phyloP scores from a whole-genome alignment of 2,329 filamentous ascomycete species.

The Colletotrichum camelliae region DNA sequence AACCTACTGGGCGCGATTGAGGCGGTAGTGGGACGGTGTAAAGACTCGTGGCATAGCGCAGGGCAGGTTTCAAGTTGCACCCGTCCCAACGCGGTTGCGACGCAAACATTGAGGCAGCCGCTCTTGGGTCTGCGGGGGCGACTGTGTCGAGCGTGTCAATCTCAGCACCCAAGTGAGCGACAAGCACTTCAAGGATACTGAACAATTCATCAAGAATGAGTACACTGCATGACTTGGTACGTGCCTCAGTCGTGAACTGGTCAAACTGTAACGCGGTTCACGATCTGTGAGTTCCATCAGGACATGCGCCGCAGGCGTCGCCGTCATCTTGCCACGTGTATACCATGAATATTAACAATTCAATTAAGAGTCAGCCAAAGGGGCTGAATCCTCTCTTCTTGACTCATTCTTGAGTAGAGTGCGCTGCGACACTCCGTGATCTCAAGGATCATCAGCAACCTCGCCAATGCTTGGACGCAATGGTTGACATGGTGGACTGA shows the following conservation, averaged over 20 bases:
- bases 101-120: background rate
- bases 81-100: background rate
- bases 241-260: background rate
- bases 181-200: background rate
- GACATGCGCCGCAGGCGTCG: background rate
- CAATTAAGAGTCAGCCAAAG: background rate
- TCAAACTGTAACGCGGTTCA: background rate
- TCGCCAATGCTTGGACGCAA: background rate
- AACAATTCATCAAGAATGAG: background rate
- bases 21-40: background rate
- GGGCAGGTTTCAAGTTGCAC: background rate
- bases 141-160: background rate
- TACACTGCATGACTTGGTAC: background rate
- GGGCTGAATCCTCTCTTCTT: background rate
- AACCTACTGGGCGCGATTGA: background rate
- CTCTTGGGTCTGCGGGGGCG: background rate
- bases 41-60: constrained; percentile 9
- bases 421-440: background rate
- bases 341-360: background rate
- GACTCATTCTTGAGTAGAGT: background rate
- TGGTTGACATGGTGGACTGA: background rate
- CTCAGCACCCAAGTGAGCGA: background rate
- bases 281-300: background rate
- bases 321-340: background rate
- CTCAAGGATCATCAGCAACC: background rate